These are phyloP conservation scores for Calonectria crousiana DNA, from an alignment of 2,329 filamentous ascomycete species.

Conservation along the genomic window DNA sequence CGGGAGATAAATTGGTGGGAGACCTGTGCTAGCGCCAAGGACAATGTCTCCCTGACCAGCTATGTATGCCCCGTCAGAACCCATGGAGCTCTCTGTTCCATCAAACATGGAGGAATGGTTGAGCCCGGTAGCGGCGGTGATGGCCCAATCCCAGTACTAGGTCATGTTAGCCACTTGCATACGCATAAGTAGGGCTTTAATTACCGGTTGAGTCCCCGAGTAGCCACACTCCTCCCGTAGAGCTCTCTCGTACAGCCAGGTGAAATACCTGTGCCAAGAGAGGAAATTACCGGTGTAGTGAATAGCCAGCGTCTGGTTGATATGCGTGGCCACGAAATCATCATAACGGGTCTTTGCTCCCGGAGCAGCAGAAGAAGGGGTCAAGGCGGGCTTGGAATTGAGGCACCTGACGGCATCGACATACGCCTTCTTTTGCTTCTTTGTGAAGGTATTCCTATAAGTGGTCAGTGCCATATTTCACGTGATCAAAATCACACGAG, in stretches of 20 bases:
- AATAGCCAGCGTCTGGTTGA: conserved; percentile 59
- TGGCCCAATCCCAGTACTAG: conserved; percentile 62
- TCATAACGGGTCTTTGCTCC: conserved; percentile 61
- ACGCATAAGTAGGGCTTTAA: not conserved
- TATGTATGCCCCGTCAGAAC: conserved; percentile 24
- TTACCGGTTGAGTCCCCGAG: conserved; percentile 54
- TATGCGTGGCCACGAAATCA: conserved; percentile 63
- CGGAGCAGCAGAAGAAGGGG: conserved; percentile 49
- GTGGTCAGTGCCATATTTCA: not conserved
- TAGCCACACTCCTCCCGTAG: conserved; percentile 51
- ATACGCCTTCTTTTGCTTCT: conserved; percentile 50
- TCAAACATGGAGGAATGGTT: conserved; percentile 61
- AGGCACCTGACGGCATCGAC: conserved; percentile 60
- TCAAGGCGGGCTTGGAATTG: conserved; percentile 51
- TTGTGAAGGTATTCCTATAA: conserved; percentile 41
- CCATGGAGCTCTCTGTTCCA: conserved; percentile 56
- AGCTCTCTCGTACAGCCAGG: conserved; percentile 48
- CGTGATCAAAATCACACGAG: not conserved
- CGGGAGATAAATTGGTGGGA: conserved; percentile 45
- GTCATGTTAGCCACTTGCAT: conserved; percentile 13
- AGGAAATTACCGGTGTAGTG: conserved; percentile 55
- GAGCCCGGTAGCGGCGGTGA: conserved; percentile 50
- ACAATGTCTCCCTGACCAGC: conserved; percentile 30
- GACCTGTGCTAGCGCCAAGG: conserved; percentile 42
- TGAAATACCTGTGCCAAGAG: conserved; percentile 49